phyloP scores from a whole-genome alignment of 768 basidiomycete genomes.

The Leccinum boreale region DNA sequence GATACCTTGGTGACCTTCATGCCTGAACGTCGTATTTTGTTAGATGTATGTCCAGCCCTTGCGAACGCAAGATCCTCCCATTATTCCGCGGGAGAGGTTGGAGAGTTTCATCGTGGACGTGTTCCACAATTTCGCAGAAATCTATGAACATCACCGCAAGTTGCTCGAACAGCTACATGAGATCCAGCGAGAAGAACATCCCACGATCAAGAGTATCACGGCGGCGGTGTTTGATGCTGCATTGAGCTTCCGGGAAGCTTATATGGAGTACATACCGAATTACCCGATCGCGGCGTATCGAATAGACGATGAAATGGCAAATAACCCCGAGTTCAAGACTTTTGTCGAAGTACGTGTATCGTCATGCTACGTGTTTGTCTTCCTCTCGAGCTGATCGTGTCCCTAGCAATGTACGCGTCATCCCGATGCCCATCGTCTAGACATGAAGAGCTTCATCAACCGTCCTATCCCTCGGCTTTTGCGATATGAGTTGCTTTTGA shows the following conservation, averaged over 20 bases:
- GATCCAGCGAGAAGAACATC: slow-evolving; percentile 86
- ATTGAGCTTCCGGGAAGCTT: slow-evolving; percentile 87
- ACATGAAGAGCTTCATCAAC: slow-evolving; percentile 92
- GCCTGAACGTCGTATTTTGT: slow-evolving; percentile 5
- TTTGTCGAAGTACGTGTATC: slow-evolving; percentile 68
- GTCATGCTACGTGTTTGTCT: neutral
- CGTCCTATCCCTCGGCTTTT: slow-evolving; percentile 87
- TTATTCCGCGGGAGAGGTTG: slow-evolving; percentile 68
- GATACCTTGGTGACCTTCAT: slow-evolving; percentile 15
- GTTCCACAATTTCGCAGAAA: slow-evolving; percentile 82
- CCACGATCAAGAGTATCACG: slow-evolving; percentile 73
- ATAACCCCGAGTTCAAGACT: slow-evolving; percentile 72
- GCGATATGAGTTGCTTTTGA: slow-evolving; percentile 84
- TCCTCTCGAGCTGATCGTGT: slow-evolving; percentile 1
- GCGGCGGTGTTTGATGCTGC: slow-evolving; percentile 86
- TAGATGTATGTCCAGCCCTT: slow-evolving; percentile 84
- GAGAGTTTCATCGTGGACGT: slow-evolving; percentile 81
- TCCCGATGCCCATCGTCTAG: slow-evolving; percentile 74
- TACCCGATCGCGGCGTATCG: slow-evolving; percentile 88
- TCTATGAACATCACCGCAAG: slow-evolving; percentile 70
- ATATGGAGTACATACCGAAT: slow-evolving; percentile 91
- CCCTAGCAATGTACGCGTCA: slow-evolving; percentile 52
- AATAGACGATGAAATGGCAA: slow-evolving; percentile 84
- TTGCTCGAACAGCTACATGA: slow-evolving; percentile 81
- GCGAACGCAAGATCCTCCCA: slow-evolving; percentile 67